Evolutionary conservation across 108 stramenopile species (phyloP), one percentile per base, ranked within the genome.

Genomic region (Conticribra weissflogii): DNA sequence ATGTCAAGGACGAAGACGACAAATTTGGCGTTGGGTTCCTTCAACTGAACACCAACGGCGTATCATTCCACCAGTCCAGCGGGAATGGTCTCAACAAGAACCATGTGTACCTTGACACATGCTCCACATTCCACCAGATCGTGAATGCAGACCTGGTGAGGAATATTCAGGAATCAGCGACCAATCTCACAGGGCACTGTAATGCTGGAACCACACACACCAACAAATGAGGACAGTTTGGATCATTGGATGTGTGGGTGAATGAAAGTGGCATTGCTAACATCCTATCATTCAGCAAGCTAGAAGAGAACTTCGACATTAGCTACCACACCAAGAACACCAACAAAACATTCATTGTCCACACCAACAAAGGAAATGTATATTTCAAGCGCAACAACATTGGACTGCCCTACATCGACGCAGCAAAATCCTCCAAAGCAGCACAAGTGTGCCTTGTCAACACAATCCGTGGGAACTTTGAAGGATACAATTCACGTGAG

Each of bases 401-500:
- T n/a, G n/a, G n/a, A n/a, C n/a, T n/a, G n/a, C n/a, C n/a, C n/a
- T n/a, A n/a, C n/a, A n/a, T n/a, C n/a, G n/a, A n/a, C n/a, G n/a
- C n/a, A n/a, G n/a, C n/a, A n/a, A n/a, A n/a, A n/a, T n/a, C n/a
- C n/a, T n/a, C n/a, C n/a, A n/a, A n/a, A n/a, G n/a, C n/a, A n/a
- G n/a, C n/a, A n/a, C n/a, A n/a, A n/a, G n/a, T n/a, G n/a, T n/a
- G n/a, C n/a, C n/a, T 55, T 18, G n/a, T 62, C 21, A 14, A 62
- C 3, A 62, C 60, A 4, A 17, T 62, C 4, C 12, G 51, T 3
- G 46, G 12, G 16, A 48, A 32, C 17, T 29, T 31, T 21, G 63
- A 64, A n/a, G 46, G 63, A 17, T 64, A 49, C 47, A 64, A 17
- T 4, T 19, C 8, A 15, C 31, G 32, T 2, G 8, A 48, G n/a